Evolutionary conservation across 148 eudicot species (phyloP), one percentile per base, ranked within the genome.

Genomic region (Rhododendron ovatum): DNA sequence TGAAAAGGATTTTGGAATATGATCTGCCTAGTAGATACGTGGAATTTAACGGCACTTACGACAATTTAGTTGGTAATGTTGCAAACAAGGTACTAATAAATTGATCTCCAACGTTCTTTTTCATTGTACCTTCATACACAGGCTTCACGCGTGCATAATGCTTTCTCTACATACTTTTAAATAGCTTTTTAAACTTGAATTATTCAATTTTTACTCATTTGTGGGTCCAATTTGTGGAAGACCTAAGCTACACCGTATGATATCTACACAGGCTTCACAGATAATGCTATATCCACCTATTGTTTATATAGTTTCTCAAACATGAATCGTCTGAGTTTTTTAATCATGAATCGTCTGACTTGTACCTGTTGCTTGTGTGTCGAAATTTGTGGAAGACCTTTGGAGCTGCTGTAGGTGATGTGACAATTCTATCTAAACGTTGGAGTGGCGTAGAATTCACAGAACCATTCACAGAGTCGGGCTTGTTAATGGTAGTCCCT

Each of bases 341-440:
- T 2, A 4, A 69, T 28, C 39, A 2, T 69, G 35, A 69, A 69
- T 69, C 30, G 9, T 69, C 7, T 2, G 12, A 33, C 24, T 7
- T n/a, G 14, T 15, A 55, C 30, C 26, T 41, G 28, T 37, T 15
- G 30, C 33, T 74, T 33, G 22, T 4, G 39, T 1, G 22, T 35
- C 18, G 0, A 18, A 5, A 33, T 47, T 50, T 22, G 11, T 43
- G 26, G 6, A 41, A 86, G 93, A 87, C 82, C 17, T 90, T 83
- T 47, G 93, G 87, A 84, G 92, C 87, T 37, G 87, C 83, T 0
- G 84, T 89, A 10, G 93, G 92, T 0, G 92, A 90, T 82, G 35
- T 90, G 18, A 89, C 93, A 4, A 89, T 89, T 35, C 73, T 89
- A 20, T 86, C 90, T 1, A 45, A 65, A 18, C 69, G 93, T 14